A percentile compares a stretch with the other conserved stretches of the same genome.
These are phyloP conservation scores for Boletus reticulatus DNA, from an alignment of 768 basidiomycete genomes.

Conservation along the genomic window DNA sequence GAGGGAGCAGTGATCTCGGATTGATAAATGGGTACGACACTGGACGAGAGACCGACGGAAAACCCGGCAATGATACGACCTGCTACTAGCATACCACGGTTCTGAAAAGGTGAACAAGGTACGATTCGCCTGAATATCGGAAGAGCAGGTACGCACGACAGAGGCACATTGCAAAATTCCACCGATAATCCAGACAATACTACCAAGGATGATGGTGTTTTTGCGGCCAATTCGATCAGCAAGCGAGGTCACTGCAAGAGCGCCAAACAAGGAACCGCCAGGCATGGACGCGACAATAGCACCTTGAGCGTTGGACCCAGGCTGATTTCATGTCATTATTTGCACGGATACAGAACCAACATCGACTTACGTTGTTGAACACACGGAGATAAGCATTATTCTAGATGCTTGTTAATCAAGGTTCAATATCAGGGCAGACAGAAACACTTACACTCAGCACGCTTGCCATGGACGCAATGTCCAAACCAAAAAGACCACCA, in stretches of 20 bases:
- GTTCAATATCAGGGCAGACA: background rate
- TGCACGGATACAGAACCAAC: background rate
- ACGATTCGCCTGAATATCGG: background rate
- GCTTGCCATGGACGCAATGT: slow-evolving; percentile 82
- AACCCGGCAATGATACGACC: slow-evolving; percentile 68
- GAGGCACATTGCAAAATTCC: slow-evolving; percentile 69
- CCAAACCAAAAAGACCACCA: slow-evolving; percentile 75
- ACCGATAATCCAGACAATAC: slow-evolving; percentile 71
- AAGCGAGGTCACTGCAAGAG: slow-evolving; percentile 58
- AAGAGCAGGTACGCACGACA: slow-evolving; percentile 28
- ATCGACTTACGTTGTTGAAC: slow-evolving; percentile 24
- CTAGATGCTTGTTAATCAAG: slow-evolving; percentile 9
- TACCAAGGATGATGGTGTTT: slow-evolving; percentile 62
- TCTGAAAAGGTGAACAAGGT: slow-evolving; percentile 30
- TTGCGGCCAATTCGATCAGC: slow-evolving; percentile 68
- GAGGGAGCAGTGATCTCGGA: slow-evolving; percentile 69
- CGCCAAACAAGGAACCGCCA: slow-evolving; percentile 63
- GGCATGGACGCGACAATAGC: slow-evolving; percentile 81
- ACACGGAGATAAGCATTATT: slow-evolving; percentile 25
- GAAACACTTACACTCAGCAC: slow-evolving; percentile 51
- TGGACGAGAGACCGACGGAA: slow-evolving; percentile 64
- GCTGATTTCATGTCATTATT: slow-evolving; percentile 30
- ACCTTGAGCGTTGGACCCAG: slow-evolving; percentile 56
- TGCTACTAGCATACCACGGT: slow-evolving; percentile 73
- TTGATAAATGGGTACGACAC: slow-evolving; percentile 72